These are phyloP conservation scores for Penicillium sp. DNA, from an alignment of 2,329 filamentous ascomycete genomes.

Conservation along the genomic window DNA sequence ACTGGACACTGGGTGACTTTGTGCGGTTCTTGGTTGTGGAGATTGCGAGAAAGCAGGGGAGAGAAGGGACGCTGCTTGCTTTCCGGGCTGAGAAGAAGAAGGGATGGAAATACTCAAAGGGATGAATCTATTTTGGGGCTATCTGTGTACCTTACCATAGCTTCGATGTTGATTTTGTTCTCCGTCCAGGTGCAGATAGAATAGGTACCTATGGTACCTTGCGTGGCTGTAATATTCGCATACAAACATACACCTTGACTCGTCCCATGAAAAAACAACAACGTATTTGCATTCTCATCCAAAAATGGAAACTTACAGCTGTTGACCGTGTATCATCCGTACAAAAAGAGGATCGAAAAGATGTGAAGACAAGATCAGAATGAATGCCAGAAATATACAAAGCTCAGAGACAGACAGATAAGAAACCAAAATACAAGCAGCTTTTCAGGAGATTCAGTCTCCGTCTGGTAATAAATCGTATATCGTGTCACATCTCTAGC, in stretches of 20 bases:
- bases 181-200: background rate
- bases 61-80: conserved; percentile 53
- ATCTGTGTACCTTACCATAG: background rate
- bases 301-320: background rate
- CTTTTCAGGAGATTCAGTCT: conserved; percentile 13
- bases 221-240: background rate
- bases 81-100: conserved; percentile 56
- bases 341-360: background rate
- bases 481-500: conserved; percentile 13
- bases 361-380: background rate
- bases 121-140: conserved; percentile 11
- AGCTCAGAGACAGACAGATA: background rate
- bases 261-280: background rate
- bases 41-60: conserved; percentile 72
- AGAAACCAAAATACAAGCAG: background rate
- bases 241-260: background rate
- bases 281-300: background rate
- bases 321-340: background rate
- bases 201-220: background rate
- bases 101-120: conserved; percentile 48
- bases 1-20: conserved; percentile 86
- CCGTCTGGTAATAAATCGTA: conserved; percentile 3
- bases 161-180: background rate
- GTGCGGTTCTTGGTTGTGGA: conserved; percentile 88
- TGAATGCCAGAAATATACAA: background rate